Percentiles rank a stretch among this genome's conserved stretches.
These are phyloP conservation scores for Amylocarpus encephaloides DNA, from an alignment of 2,329 filamentous ascomycete genomes.

Conservation along the genomic window DNA sequence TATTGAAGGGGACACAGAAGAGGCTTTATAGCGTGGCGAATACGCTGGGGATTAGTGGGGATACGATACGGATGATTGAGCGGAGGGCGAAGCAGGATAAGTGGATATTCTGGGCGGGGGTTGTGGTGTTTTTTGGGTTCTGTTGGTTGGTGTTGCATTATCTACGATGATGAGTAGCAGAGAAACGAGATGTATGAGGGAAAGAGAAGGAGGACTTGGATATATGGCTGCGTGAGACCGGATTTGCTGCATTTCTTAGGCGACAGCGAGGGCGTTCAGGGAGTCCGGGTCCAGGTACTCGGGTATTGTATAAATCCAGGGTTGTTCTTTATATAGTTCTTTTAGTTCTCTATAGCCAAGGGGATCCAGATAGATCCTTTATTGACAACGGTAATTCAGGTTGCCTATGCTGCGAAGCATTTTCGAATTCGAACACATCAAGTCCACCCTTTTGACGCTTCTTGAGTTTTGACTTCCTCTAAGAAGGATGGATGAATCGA, in stretches of 20 bases:
- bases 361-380: too few species aligned
- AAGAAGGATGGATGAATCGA: too few species aligned
- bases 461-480: too few species aligned
- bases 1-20: constrained; percentile 90
- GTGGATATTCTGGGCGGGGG: constrained; percentile 92
- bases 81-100: constrained; percentile 88
- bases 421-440: too few species aligned
- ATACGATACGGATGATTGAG: constrained; percentile 97
- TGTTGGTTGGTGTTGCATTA: constrained; percentile 88
- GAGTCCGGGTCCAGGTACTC: too few species aligned
- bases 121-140: constrained; percentile 80
- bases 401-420: too few species aligned
- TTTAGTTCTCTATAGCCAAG: too few species aligned
- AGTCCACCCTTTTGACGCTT: too few species aligned
- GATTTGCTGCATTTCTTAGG: not conserved
- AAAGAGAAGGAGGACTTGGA: not conserved
- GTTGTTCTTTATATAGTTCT: too few species aligned
- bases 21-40: constrained; percentile 89
- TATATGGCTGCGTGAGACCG: not conserved
- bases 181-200: not conserved
- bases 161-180: constrained; percentile 48
- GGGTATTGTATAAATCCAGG: too few species aligned
- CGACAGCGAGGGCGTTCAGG: too few species aligned
- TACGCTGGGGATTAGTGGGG: constrained; percentile 85
- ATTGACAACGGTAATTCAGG: too few species aligned